phyloP scores from a whole-genome alignment of 2,329 filamentous ascomycete genomes.

The Raffaelea deltoideospora region DNA sequence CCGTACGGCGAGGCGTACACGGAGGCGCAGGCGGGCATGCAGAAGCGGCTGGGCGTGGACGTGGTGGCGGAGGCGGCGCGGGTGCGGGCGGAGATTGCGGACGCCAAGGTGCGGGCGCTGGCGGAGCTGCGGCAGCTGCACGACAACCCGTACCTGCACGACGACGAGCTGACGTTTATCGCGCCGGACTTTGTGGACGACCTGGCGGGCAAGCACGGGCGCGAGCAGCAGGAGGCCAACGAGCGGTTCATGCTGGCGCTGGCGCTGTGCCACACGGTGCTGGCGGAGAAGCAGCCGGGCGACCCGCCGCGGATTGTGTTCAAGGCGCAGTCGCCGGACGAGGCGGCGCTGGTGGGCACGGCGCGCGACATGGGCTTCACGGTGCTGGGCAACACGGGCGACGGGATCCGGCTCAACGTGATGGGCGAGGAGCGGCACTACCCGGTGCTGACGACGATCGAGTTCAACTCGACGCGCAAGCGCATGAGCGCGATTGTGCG shows the following conservation, averaged over 20 bases:
- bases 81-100: constrained; percentile 63
- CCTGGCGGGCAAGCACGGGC: constrained; percentile 59
- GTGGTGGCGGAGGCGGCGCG: constrained; percentile 64
- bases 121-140: constrained; percentile 59
- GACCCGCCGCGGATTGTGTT: constrained; percentile 84
- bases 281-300: constrained; percentile 79
- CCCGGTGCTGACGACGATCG: constrained; percentile 80
- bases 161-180: constrained; percentile 83
- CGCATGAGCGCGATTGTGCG: constrained; percentile 94
- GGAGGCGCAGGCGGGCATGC: constrained; percentile 91
- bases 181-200: constrained; percentile 81
- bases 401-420: constrained; percentile 74
- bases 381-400: constrained; percentile 63
- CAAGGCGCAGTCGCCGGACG: constrained; percentile 94
- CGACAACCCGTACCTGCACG: constrained; percentile 80
- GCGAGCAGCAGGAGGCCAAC: constrained; percentile 62
- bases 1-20: constrained; percentile 97
- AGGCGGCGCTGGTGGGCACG: constrained; percentile 85
- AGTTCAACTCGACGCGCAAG: constrained; percentile 95
- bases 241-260: constrained; percentile 89
- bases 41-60: constrained; percentile 76
- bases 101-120: constrained; percentile 60
- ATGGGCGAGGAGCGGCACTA: constrained; percentile 77
- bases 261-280: constrained; percentile 92
- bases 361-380: constrained; percentile 93